A percentile compares a stretch with the other conserved stretches of the same genome.
Conservation (phyloP, 768 basidiomycete species). For the Russula emetica region DNA sequence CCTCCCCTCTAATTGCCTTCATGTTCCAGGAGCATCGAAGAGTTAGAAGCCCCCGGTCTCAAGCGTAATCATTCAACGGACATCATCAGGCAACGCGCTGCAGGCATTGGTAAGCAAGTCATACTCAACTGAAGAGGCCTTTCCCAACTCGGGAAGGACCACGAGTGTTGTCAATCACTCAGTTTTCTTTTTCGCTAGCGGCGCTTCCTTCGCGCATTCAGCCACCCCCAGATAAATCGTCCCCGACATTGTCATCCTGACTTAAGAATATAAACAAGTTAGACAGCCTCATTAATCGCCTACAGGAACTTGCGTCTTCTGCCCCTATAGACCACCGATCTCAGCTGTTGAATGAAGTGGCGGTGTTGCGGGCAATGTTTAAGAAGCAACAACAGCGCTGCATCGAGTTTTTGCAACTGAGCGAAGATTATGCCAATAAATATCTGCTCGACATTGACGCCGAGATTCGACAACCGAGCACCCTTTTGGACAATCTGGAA, state of each 20-base stretch:
- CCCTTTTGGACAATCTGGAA: neutral
- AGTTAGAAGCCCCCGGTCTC: conserved; percentile 80
- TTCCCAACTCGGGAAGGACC: too few species aligned
- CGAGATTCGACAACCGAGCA: neutral
- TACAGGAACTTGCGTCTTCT: neutral
- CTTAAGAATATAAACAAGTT: neutral
- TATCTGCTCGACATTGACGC: neutral
- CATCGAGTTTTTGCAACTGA: neutral
- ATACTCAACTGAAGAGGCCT: too few species aligned
- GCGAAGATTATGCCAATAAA: neutral
- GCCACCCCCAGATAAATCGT: neutral
- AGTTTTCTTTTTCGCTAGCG: too few species aligned
- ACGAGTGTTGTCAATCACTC: too few species aligned
- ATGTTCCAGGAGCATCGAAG: conserved; percentile 65
- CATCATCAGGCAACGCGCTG: conserved; percentile 74
- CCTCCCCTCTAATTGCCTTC: too few species aligned
- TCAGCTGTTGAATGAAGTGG: neutral
- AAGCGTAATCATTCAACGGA: conserved; percentile 75
- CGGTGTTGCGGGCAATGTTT: neutral
- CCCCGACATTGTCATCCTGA: neutral
- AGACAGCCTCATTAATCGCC: neutral
- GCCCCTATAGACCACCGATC: neutral
- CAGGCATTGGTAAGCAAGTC: conserved; percentile 31
- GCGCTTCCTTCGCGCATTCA: neutral
- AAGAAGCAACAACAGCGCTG: neutral